Percentiles rank a stretch among this genome's conserved stretches.
phyloP scores from a whole-genome alignment of 225 moss, liverwort and hornwort genomes.

The Climacium dendroides region DNA sequence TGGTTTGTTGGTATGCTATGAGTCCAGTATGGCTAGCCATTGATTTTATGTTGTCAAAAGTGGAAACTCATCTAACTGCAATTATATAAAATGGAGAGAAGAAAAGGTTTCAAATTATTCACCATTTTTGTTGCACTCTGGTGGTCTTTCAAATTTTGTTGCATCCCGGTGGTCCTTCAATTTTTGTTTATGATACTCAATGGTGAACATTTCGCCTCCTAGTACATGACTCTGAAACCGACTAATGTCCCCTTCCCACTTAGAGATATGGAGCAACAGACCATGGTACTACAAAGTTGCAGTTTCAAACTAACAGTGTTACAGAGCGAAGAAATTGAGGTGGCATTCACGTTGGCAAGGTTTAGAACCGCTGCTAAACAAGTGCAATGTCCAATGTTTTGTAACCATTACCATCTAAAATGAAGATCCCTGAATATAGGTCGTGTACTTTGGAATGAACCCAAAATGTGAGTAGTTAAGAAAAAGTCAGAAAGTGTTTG shows the following conservation, averaged over 20 bases:
- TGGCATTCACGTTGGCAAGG: neutral
- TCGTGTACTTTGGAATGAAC: neutral
- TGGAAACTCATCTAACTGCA: neutral
- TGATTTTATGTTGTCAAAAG: neutral
- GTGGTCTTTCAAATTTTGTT: neutral
- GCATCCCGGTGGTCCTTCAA: neutral
- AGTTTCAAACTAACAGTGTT: neutral
- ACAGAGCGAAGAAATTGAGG: neutral
- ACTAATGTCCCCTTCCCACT: neutral
- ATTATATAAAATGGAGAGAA: neutral
- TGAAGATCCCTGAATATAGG: neutral
- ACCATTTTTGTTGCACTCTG: neutral
- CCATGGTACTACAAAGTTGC: neutral
- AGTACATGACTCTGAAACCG: neutral
- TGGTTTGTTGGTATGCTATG: too few relatives aligned
- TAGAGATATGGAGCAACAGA: neutral
- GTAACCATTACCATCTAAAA: neutral
- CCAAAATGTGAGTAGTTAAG: neutral
- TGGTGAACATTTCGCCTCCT: neutral
- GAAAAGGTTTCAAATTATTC: neutral
- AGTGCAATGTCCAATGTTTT: neutral
- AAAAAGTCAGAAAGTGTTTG: neutral
- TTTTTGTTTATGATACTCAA: too few relatives aligned
- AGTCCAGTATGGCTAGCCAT: neutral
- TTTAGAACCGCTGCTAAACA: neutral